Percentiles rank a stretch among this genome's conserved stretches.
Evolutionary conservation across 805 yeast genomes (phyloP).

Genomic region (Priceomyces medius): DNA sequence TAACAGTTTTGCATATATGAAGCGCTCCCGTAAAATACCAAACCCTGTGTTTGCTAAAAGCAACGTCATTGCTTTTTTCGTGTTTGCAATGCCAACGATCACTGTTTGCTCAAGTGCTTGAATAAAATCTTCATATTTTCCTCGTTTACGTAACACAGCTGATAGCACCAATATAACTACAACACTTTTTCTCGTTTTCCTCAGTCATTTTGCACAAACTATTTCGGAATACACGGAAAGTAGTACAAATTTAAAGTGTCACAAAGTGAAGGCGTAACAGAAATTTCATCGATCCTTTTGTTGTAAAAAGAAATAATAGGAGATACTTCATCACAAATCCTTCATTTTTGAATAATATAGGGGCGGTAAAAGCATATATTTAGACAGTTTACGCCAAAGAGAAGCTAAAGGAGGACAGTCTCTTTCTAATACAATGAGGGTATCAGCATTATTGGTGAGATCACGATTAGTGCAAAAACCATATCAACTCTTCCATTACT

Average conservation of each 20-base stretch:
- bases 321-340: background rate
- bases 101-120: no score
- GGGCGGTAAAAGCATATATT: background rate
- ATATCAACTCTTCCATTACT: slow-evolving; percentile 44
- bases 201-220: no score
- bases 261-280: slow-evolving; percentile 1
- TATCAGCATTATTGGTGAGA: slow-evolving; percentile 7
- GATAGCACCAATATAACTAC: no score
- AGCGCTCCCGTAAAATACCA: no score
- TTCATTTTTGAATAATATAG: background rate
- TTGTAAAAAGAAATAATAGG: slow-evolving; percentile 4
- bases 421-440: slow-evolving; percentile 2
- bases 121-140: no score
- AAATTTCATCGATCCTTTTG: slow-evolving; percentile 2
- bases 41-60: no score
- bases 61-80: no score
- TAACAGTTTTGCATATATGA: no score
- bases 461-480: slow-evolving; percentile 33
- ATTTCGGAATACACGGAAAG: background rate
- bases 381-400: background rate
- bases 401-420: background rate
- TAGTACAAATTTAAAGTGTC: background rate
- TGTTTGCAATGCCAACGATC: no score
- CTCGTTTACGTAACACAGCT: no score
- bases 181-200: no score